phyloP scores from a whole-genome alignment of 2,329 filamentous ascomycete species.

The Chalaropsis ovoidea region DNA sequence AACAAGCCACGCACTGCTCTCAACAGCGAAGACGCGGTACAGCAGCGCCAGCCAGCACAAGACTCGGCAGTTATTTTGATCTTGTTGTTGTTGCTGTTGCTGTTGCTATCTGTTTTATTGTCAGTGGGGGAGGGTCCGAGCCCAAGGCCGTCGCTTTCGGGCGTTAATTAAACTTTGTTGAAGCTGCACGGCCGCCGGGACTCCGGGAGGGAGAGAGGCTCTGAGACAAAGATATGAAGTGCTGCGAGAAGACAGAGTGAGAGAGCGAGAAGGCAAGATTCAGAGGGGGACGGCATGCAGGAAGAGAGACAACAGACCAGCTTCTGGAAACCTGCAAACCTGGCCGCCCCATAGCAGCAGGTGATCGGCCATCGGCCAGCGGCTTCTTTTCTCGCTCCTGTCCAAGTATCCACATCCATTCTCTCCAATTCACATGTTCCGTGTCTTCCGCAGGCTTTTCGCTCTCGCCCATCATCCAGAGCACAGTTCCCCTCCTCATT shows the following conservation, averaged over 20 bases:
- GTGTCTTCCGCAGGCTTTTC: neutral
- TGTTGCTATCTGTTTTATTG: neutral
- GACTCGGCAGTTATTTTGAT: neutral
- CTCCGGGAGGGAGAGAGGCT: neutral
- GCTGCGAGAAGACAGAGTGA: neutral
- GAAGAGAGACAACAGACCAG: neutral
- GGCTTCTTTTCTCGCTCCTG: neutral
- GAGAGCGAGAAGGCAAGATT: neutral
- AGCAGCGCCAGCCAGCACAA: neutral
- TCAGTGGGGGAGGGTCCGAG: slow-evolving; percentile 3
- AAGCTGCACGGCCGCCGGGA: slow-evolving; percentile 2
- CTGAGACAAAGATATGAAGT: neutral
- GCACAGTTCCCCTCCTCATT: neutral
- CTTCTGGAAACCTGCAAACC: too few relatives aligned
- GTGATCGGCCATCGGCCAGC: neutral
- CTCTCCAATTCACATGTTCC: neutral
- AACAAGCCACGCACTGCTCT: neutral
- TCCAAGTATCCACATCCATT: neutral
- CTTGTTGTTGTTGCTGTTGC: neutral
- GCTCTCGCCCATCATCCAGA: neutral
- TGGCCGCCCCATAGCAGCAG: neutral
- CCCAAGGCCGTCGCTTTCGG: neutral
- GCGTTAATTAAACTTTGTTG: slow-evolving; percentile 3
- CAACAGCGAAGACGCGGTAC: neutral
- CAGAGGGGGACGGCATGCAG: neutral